phyloP scores from a whole-genome alignment of 768 basidiomycete species.

The Serendipita sp. region DNA sequence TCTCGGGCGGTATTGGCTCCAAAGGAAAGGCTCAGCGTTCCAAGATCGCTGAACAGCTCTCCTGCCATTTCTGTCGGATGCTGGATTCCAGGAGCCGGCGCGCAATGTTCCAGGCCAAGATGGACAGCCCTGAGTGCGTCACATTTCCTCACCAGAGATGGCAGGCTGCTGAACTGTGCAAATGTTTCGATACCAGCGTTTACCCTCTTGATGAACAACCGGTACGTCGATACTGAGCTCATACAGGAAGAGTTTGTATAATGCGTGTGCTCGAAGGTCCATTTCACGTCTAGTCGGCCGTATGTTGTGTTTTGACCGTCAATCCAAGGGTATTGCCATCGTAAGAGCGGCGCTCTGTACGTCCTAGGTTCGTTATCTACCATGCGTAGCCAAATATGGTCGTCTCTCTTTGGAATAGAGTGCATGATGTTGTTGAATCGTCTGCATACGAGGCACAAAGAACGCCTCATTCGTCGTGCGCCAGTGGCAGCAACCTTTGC shows the following conservation, averaged over 20 bases:
- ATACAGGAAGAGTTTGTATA: background rate
- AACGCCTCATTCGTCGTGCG: background rate
- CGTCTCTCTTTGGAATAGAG: background rate
- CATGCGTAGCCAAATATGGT: background rate
- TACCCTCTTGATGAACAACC: background rate
- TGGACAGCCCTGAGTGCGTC: background rate
- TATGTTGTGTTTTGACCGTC: background rate
- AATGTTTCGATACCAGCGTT: too few species aligned
- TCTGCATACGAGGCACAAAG: background rate
- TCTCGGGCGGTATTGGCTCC: background rate
- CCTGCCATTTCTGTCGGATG: background rate
- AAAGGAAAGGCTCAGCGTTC: background rate
- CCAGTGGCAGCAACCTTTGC: background rate
- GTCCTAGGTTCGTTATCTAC: background rate
- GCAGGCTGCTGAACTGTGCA: background rate
- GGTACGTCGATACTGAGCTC: background rate
- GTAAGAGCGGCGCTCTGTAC: background rate
- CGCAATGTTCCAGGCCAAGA: background rate
- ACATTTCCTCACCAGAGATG: background rate
- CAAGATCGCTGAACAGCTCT: background rate
- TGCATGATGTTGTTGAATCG: background rate
- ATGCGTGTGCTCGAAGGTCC: background rate
- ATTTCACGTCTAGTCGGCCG: background rate
- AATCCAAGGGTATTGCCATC: background rate
- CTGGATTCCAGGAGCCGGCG: background rate